phyloP scores from a whole-genome alignment of 78 protist genomes.

The Dictyostelium capitatum region DNA sequence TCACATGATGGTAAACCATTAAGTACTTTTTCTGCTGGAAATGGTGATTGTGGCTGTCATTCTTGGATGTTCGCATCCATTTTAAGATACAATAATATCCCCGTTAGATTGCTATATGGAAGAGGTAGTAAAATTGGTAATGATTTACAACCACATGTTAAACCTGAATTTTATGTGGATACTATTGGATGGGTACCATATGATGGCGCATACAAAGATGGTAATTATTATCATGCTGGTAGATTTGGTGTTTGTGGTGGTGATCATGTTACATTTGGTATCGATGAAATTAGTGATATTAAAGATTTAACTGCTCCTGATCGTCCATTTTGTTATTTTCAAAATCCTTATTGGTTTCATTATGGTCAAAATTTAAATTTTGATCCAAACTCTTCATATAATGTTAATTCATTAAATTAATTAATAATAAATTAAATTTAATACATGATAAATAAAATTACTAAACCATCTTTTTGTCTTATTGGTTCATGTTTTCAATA shows the following conservation, averaged over 20 bases:
- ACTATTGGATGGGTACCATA: conserved; percentile 31
- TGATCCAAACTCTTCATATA: background rate
- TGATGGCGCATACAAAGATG: conserved; percentile 37
- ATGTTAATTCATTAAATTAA: background rate
- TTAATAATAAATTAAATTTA: background rate
- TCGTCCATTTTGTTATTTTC: background rate
- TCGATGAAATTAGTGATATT: background rate
- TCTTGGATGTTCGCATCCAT: conserved; percentile 1
- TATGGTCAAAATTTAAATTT: background rate
- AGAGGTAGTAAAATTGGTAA: background rate
- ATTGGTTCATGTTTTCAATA: too few species aligned
- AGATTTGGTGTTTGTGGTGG: background rate
- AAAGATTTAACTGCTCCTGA: background rate
- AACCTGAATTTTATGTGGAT: conserved; percentile 15
- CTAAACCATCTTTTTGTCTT: too few species aligned
- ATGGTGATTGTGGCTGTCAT: conserved; percentile 32
- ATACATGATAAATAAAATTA: too few species aligned
- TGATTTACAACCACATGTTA: background rate
- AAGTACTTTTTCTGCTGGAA: background rate
- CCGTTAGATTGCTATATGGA: conserved; percentile 3
- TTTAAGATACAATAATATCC: conserved; percentile 6
- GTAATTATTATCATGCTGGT: background rate
- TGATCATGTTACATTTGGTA: background rate
- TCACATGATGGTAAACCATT: background rate
- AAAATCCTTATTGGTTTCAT: background rate